phyloP scores from a whole-genome alignment of 2,329 filamentous ascomycete genomes.

The Nemania abortiva region DNA sequence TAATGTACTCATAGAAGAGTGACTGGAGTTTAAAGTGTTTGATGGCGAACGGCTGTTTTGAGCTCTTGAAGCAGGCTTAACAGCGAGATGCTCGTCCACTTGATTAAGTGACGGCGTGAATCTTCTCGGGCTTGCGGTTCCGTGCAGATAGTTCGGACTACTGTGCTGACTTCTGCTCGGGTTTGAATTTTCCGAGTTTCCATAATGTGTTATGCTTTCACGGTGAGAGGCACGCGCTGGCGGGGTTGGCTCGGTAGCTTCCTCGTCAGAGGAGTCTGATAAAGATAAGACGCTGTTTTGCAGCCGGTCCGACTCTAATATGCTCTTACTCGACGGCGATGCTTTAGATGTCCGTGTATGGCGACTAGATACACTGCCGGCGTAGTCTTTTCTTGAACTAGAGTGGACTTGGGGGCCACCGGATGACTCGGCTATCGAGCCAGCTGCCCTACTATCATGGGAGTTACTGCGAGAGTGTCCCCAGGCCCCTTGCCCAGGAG shows the following conservation, averaged over 20 bases:
- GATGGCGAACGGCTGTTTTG: constrained; percentile 42
- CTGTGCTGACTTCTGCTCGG: constrained; percentile 19
- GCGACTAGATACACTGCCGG: constrained; percentile 66
- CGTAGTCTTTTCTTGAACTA: constrained; percentile 56
- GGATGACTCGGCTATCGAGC: constrained; percentile 46
- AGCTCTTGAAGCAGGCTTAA: constrained; percentile 52
- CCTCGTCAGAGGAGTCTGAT: constrained; percentile 64
- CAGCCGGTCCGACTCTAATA: constrained; percentile 64
- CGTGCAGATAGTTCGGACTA: constrained; percentile 24
- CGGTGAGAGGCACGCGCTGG: constrained; percentile 53
- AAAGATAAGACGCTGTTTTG: constrained; percentile 68
- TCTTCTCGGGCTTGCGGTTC: constrained; percentile 10
- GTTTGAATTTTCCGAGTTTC: constrained; percentile 23
- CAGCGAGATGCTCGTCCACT: constrained; percentile 57
- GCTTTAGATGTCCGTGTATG: constrained; percentile 67
- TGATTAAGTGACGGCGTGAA: constrained; percentile 55
- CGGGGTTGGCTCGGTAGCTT: constrained; percentile 50
- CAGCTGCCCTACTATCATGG: constrained; percentile 46
- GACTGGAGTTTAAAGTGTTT: constrained; percentile 43
- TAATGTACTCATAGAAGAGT: constrained; percentile 47
- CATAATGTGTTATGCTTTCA: constrained; percentile 45
- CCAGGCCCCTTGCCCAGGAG: constrained; percentile 38
- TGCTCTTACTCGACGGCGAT: constrained; percentile 62
- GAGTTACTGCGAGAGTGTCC: constrained; percentile 46
- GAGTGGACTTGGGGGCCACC: constrained; percentile 46